Evolutionary conservation across 2,329 filamentous ascomycete genomes (phyloP), one percentile per base, ranked within the genome.

Genomic region (Orbilia oligospora): DNA sequence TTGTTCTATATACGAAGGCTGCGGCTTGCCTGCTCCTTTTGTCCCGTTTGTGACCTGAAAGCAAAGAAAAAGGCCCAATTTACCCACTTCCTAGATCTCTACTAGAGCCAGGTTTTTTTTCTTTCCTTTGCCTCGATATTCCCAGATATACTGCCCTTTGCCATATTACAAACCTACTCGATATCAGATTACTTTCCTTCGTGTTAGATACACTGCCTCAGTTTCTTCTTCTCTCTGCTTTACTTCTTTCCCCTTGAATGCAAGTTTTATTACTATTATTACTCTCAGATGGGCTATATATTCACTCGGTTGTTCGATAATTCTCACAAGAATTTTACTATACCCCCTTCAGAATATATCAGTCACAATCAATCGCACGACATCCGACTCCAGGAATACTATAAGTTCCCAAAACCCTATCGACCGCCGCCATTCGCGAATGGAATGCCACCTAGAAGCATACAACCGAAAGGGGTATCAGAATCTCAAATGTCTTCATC

Each of bases 361-460:
- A 8, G 51, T 18, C 70, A 61, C 18, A 66, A 33, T 61, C 61
- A 49, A 61, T 36, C 66, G 27, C 56, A 56, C 72, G 36, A 53
- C 24, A 66, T 46, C n/a, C 65, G 38, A 27, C 49, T 51, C 46
- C 65, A 66, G 58, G 64, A 76, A 38, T 51, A 71, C 24, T 76
- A 76, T 76, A 76, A 70, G 67, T 51, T 66, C 58, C 56, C 36
- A 56, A 76, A 66, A 53, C 18, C 12, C 41, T 61, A 58, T 66
- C 72, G 58, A 64, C 72, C 16, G 51, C 20, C 66, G 51, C 51
- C 27, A n/a, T 44, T 65, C 58, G 49, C 72, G 72, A 56, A 76
- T 76, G 72, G 72, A 70, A 76, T 76, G 72, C 72, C 72, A 66
- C 72, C 72, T 36, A 76, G 72, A 53, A 76, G 64, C 51, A 41